These are phyloP conservation scores for Aphanomyces euteiches DNA, from an alignment of 352 stramenopile species.

Conservation along the genomic window DNA sequence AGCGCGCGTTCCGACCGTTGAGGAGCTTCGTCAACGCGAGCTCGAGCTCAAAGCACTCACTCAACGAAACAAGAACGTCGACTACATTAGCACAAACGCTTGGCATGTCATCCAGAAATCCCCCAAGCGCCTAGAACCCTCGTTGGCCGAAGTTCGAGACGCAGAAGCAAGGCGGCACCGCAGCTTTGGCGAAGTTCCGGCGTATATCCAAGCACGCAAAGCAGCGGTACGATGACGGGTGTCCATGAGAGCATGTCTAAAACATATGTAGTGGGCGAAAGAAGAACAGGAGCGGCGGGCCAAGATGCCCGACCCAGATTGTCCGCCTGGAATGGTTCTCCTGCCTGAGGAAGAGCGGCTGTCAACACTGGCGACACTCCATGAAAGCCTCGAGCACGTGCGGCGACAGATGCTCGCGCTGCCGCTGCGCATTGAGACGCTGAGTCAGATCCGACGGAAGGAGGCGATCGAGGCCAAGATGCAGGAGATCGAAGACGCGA, in stretches of 20 bases:
- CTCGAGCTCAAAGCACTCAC: constrained; percentile 37
- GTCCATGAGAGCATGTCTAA: background rate
- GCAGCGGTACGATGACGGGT: constrained; percentile 28
- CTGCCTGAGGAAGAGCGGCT: constrained; percentile 80
- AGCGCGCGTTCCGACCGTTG: constrained; percentile 47
- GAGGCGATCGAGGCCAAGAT: constrained; percentile 77
- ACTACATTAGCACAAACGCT: constrained; percentile 70
- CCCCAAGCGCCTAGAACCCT: constrained; percentile 30
- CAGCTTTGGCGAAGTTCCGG: constrained; percentile 62
- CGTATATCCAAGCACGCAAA: constrained; percentile 67
- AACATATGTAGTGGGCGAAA: constrained; percentile 55
- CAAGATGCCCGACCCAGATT: constrained; percentile 79
- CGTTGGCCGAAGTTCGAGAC: constrained; percentile 26
- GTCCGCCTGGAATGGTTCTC: constrained; percentile 76
- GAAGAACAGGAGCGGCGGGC: constrained; percentile 74
- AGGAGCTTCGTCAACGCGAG: constrained; percentile 48
- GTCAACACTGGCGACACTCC: constrained; percentile 60
- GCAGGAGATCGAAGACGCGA: constrained; percentile 86
- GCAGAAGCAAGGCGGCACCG: constrained; percentile 34
- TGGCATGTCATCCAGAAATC: constrained; percentile 70
- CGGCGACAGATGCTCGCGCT: constrained; percentile 67
- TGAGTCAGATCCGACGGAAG: constrained; percentile 73
- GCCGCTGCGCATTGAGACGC: constrained; percentile 81
- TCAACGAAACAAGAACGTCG: constrained; percentile 49
- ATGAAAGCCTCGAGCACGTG: constrained; percentile 49